Evolutionary conservation across 352 stramenopile genomes (phyloP), one percentile per base, ranked within the genome.

Genomic region (Pelagophyceae sp.): DNA sequence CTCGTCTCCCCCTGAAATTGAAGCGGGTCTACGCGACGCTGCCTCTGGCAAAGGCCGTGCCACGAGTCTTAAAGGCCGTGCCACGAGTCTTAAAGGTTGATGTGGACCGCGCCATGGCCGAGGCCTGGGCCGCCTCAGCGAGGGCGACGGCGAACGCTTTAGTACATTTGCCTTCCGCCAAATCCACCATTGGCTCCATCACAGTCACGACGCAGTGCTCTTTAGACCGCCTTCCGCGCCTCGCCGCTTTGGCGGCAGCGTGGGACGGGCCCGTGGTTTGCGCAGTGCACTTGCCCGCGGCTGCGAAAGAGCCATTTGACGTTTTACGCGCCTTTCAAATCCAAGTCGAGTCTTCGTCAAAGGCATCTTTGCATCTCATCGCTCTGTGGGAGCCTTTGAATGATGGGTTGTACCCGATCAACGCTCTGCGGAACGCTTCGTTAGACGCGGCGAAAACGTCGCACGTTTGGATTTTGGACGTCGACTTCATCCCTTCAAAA

Each of bases 321-420:
- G 37, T 40, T 20, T 6, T 20, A 20, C 6, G 6, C 40, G 40
- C 40, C 6, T 20, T 6, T 20, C 6, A 20, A 50, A 38, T 87
- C 82, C 75, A 78, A 80, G 19, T 76, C 87, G 79, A 61, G 88
- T 32, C 78, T 58, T 70, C 76, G 86, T 33, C 74, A 87, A 35
- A 60, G 67, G 38, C 82, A 86, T 63, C n/a, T 79, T 33, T 74
- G 78, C 19, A 72, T 74, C 38, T 20, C 78, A 76, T 69, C 72
- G 0, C 38, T 11, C 27, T 32, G 2, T 15, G 63, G 38, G 71
- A 76, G 32, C 3, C 64, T 60, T 32, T 19, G 2, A 15, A 27
- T 5, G 71, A 20, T 1, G 71, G 27, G 31, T 23, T 32, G 15
- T 77, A 77, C 29, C 72, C 72, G 19, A 72, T 77, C 40, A 77